Base-by-base conservation (phyloP, 345 rosid genomes). In the Psidium friedrichsthalianum region DNA sequence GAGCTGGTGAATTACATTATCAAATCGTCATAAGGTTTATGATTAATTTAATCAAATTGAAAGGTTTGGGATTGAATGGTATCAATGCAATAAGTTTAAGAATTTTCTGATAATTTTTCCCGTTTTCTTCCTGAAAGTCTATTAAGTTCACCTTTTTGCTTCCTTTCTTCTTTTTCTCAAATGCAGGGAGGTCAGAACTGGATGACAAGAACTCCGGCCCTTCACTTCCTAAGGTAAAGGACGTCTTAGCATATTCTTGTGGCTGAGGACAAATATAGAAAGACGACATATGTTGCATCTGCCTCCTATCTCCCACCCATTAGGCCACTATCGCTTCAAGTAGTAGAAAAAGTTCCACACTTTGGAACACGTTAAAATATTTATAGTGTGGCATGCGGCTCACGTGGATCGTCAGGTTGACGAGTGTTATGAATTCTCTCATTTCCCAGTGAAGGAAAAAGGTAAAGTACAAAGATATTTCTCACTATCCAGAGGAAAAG, bases 211-310 rank as follows among this genome's bases (percentile, higher is more conserved):
- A 4, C 80, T 18, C 80, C 40, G 80, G 80, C 80, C 36, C 47
- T 69, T 11, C 47, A 36, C 80, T 36, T 36, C 80, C 10, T 36
- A 36, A 69, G 80, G 80, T 69, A 69, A 69, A 56, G 59, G 10
- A 56, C 59, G 10, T 22, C 24, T n/a, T 3, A 10, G 5, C 59
- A 56, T 24, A 55, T 40, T 18, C 20, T 36, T 5, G 11, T 18
- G 5, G 25, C 80, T 36, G 9, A 20, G 78, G 1, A 51, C 52
- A 51, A 51, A 51, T 51, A 9, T 32, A 36, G 6, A 18, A 36
- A 18, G 20, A 18, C 25, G 36, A 36, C 13, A 69, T 4, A 4
- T 4, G 10, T 69, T 1, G 6, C 0, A 3, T 1, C 1, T 0
- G 80, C 24, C 47, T 36, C 5, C 40, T 32, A 8, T 32, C 13